Evolutionary conservation across 2,329 filamentous ascomycete species (phyloP).

Genomic region (Dothistroma pini): DNA sequence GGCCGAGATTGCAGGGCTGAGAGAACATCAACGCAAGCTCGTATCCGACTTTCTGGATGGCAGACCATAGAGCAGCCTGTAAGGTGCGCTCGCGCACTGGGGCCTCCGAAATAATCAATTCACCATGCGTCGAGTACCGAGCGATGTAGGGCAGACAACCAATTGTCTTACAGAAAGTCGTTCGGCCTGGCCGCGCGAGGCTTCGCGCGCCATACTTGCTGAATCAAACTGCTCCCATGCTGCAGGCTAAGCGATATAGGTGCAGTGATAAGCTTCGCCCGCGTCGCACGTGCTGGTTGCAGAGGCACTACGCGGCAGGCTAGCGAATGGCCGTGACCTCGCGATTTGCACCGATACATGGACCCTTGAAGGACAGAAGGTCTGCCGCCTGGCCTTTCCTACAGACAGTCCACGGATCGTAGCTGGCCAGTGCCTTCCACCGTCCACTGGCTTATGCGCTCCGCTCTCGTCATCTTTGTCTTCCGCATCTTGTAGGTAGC

Average conservation of each 20-base stretch:
- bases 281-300: neutral
- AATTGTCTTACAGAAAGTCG: too few species aligned
- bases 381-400: neutral
- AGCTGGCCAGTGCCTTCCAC: neutral
- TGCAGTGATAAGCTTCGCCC: neutral
- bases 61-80: too few species aligned
- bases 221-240: neutral
- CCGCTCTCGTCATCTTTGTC: neutral
- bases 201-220: neutral
- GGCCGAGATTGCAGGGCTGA: too few species aligned
- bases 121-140: too few species aligned
- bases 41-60: too few species aligned
- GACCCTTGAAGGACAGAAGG: neutral
- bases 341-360: neutral
- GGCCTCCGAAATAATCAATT: too few species aligned
- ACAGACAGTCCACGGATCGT: neutral
- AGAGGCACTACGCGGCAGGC: neutral
- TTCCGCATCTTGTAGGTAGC: neutral
- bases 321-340: neutral
- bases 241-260: neutral
- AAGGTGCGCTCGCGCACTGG: too few species aligned
- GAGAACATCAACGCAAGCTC: too few species aligned
- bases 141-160: too few species aligned
- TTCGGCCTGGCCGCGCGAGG: neutral
- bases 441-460: neutral